Conservation (phyloP, 148 eudicot genomes). For the Suaeda aralocaspica region DNA sequence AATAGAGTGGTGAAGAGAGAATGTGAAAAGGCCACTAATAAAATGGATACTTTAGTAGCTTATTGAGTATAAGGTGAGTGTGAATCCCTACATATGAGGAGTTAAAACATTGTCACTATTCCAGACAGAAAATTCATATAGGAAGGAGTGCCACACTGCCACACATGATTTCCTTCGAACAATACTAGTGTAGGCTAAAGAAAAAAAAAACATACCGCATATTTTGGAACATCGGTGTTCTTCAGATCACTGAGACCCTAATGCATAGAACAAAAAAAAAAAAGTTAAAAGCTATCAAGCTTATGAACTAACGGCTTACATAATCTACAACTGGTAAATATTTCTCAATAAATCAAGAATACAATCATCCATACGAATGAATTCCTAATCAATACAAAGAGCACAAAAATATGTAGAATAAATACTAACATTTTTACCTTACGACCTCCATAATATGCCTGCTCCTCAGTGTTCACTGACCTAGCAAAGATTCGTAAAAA, state of each 20-base stretch:
- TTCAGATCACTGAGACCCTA: conserved; percentile 54
- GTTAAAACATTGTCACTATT: too few relatives aligned
- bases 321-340: conserved; percentile 3
- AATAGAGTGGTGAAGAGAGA: background rate
- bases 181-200: background rate
- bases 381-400: too few relatives aligned
- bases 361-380: background rate
- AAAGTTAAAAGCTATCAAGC: conserved; percentile 2
- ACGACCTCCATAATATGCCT: conserved; percentile 22
- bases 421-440: conserved; percentile 28
- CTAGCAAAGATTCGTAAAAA: conserved; percentile 30
- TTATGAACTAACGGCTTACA: conserved; percentile 6
- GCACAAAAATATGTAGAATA: background rate
- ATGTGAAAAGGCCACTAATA: background rate
- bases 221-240: conserved; percentile 57
- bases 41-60: background rate
- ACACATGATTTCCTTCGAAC: background rate
- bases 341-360: conserved; percentile 3
- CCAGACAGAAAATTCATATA: too few relatives aligned
- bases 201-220: conserved; percentile 46
- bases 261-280: conserved; percentile 11
- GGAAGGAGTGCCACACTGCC: background rate
- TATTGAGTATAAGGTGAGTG: too few relatives aligned
- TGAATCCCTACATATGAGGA: too few relatives aligned
- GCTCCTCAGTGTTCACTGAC: conserved; percentile 42